phyloP scores from a whole-genome alignment of 257 asterid species.

The Verbascum thapsus region DNA sequence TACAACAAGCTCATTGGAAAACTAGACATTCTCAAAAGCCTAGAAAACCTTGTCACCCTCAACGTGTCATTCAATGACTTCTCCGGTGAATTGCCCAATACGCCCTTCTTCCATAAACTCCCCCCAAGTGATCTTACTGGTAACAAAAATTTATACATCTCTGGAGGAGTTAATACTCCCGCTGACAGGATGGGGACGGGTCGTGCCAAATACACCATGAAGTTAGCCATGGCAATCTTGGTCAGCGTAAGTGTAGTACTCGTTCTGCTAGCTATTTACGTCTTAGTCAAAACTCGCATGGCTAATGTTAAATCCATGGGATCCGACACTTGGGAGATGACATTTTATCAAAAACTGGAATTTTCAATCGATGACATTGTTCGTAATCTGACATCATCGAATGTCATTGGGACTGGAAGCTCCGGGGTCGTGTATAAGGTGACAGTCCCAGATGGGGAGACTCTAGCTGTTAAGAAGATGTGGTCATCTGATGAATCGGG shows the following conservation, averaged over 20 bases:
- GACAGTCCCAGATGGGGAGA: constrained; percentile 62
- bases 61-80: constrained; percentile 79
- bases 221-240: constrained; percentile 84
- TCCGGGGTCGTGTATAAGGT: constrained; percentile 93
- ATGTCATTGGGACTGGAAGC: constrained; percentile 96
- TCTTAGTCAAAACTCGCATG: constrained; percentile 49
- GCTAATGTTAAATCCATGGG: constrained; percentile 44
- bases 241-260: constrained; percentile 74
- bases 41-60: constrained; percentile 84
- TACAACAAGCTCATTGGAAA: constrained; percentile 79
- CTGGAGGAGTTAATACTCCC: constrained; percentile 60
- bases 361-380: constrained; percentile 77
- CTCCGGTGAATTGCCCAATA: constrained; percentile 76
- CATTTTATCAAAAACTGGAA: constrained; percentile 82
- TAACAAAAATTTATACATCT: constrained; percentile 55
- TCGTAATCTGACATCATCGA: constrained; percentile 67
- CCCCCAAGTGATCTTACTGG: constrained; percentile 73
- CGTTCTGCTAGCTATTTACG: constrained; percentile 68
- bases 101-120: constrained; percentile 77
- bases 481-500: constrained; percentile 90
- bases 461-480: constrained; percentile 87
- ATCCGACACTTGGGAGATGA: constrained; percentile 76
- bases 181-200: constrained; percentile 44
- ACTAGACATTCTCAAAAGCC: constrained; percentile 63
- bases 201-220: constrained; percentile 56